Conservation (phyloP, 805 yeast genomes). For the Dipodascopsis uninucleata region DNA sequence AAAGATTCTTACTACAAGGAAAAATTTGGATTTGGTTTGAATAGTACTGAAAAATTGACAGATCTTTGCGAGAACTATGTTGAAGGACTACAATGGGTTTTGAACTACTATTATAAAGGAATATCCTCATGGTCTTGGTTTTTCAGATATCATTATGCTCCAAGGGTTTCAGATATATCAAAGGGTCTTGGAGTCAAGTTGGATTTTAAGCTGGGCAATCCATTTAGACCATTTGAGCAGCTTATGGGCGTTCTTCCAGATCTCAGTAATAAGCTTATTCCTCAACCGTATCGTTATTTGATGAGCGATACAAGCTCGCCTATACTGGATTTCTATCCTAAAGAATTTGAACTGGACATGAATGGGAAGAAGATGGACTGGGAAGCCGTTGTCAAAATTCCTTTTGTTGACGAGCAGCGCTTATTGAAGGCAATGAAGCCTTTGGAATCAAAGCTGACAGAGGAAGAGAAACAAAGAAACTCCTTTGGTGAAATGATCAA, state of each 20-base stretch:
- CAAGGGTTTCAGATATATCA: slow-evolving; percentile 83
- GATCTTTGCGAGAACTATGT: slow-evolving; percentile 74
- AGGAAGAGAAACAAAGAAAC: slow-evolving; percentile 73
- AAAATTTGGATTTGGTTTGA: slow-evolving; percentile 65
- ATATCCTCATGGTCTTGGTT: slow-evolving; percentile 97
- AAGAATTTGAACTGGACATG: slow-evolving; percentile 78
- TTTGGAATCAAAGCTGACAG: slow-evolving; percentile 53
- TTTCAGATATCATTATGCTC: slow-evolving; percentile 84
- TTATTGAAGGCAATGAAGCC: slow-evolving; percentile 71
- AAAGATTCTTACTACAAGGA: slow-evolving; percentile 78
- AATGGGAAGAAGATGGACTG: slow-evolving; percentile 95
- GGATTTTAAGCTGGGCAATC: slow-evolving; percentile 64
- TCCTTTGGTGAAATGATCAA: slow-evolving; percentile 64
- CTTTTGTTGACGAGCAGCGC: slow-evolving; percentile 83
- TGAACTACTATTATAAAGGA: slow-evolving; percentile 84
- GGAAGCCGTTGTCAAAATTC: slow-evolving; percentile 93
- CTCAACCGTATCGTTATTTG: slow-evolving; percentile 61
- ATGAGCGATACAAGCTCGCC: slow-evolving; percentile 87
- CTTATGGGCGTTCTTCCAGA: slow-evolving; percentile 97
- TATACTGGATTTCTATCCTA: slow-evolving; percentile 85
- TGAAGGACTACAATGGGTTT: slow-evolving; percentile 96
- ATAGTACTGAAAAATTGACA: slow-evolving; percentile 56
- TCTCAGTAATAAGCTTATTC: slow-evolving; percentile 76
- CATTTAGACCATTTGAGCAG: slow-evolving; percentile 92
- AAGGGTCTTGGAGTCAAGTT: slow-evolving; percentile 58